Base-by-base conservation (phyloP, 257 asterid genomes). In the Capsicum chinense region DNA sequence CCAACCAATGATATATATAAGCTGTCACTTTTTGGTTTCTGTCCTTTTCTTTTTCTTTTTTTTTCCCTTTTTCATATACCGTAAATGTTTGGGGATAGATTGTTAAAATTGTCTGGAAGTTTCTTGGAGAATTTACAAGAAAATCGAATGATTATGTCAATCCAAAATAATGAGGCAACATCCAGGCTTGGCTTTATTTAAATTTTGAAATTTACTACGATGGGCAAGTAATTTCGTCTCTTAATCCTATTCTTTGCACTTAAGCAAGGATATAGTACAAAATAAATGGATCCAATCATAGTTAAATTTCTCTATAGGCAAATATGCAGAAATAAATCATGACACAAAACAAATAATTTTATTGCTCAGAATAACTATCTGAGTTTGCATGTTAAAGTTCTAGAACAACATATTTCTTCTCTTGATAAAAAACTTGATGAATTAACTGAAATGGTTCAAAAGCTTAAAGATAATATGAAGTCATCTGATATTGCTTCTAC, bases 121-220 rank as follows among this genome's bases (percentile, higher is more conserved):
- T 73, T 44, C 79, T 73, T 5, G 59, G 12, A 3, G 35, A 73
- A 48, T 48, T 73, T 44, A 73, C 39, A 50, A 33, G 59, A 47
- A 73, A 73, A 10, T 47, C 42, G 39, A n/a, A 73, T 73, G 37
- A 73, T 71, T 10, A 11, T 71, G 56, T 71, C 58, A 71, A 35
- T 70, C 79, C 79, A 70, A 42, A 70, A 44, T 44, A 44, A 69
- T 8, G n/a, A 69, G 54, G 79, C 54, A 37, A 39, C 33, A 7
- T 16, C 54, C 26, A 42, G 5, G 50, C 35, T 69, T 69, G 56
- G 56, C 26, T 16, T 69, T 17, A 44, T 44, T 42, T 69, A 69
- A 69, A 69, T 16, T 42, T 63, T 21, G 21, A 44, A 70, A 42
- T 70, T 70, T 17, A 3, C 35, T 60, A 60, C 1, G 37, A 60